Conservation (phyloP, 108 stramenopile genomes). For the Nitzschia putrida region DNA sequence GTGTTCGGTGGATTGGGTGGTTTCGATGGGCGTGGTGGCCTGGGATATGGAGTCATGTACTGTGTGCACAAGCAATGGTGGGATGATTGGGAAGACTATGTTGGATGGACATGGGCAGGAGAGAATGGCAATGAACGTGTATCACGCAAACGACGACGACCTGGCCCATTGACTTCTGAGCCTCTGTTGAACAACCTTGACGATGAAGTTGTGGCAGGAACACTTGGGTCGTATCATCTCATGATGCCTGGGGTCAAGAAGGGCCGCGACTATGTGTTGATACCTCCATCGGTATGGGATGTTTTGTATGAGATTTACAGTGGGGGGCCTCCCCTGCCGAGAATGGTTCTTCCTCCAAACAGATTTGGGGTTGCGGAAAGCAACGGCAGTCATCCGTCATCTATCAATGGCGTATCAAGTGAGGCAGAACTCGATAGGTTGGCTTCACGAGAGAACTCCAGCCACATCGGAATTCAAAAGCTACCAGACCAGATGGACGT, state of each 20-base stretch:
- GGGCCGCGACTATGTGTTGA: slow-evolving; percentile 64
- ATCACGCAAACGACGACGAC: slow-evolving; percentile 38
- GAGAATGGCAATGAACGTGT: slow-evolving; percentile 18
- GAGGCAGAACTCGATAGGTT: slow-evolving; percentile 35
- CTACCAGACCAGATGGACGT: slow-evolving; percentile 62
- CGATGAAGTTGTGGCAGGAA: slow-evolving; percentile 60
- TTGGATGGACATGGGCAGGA: slow-evolving; percentile 67
- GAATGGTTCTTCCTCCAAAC: slow-evolving; percentile 61
- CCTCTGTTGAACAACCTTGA: slow-evolving; percentile 57
- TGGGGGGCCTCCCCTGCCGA: slow-evolving; percentile 86
- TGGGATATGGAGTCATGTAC: slow-evolving; percentile 78
- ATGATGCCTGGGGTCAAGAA: slow-evolving; percentile 51
- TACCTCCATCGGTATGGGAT: slow-evolving; percentile 86
- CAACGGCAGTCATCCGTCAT: neutral
- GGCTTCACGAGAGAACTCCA: slow-evolving; percentile 15
- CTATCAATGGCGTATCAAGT: neutral
- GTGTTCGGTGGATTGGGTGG: slow-evolving; percentile 83
- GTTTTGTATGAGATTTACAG: slow-evolving; percentile 84
- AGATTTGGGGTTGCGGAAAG: slow-evolving; percentile 23
- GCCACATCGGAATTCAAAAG: slow-evolving; percentile 37
- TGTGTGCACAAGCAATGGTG: slow-evolving; percentile 83
- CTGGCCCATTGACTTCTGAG: slow-evolving; percentile 68
- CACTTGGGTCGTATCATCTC: slow-evolving; percentile 74
- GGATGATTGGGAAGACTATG: slow-evolving; percentile 72
- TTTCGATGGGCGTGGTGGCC: slow-evolving; percentile 71